phyloP scores from a whole-genome alignment of 164 flowering plant species.

The Taxillus chinensis region DNA sequence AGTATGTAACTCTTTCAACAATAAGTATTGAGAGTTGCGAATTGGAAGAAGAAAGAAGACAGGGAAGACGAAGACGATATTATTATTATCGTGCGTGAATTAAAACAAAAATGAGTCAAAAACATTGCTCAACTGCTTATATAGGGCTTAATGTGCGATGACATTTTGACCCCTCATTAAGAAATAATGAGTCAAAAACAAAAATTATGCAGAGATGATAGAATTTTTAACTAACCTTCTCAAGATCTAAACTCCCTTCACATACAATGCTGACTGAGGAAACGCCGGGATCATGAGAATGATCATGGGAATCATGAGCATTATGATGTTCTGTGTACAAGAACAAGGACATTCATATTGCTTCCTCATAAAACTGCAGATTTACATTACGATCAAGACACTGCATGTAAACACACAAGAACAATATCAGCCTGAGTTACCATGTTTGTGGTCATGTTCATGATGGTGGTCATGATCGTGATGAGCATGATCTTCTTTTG shows the following conservation, averaged over 20 bases:
- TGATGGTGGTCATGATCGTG: slow-evolving; percentile 34
- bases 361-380: slow-evolving; percentile 1
- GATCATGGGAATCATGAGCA: slow-evolving; percentile 71
- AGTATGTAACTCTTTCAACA: no score
- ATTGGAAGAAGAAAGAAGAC: no score
- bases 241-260: slow-evolving; percentile 91
- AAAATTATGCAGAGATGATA: background rate
- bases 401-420: no score
- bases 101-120: no score
- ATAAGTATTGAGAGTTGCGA: no score
- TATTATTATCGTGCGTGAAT: no score
- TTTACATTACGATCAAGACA: background rate
- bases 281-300: slow-evolving; percentile 94
- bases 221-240: slow-evolving; percentile 46
- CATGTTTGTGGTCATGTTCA: slow-evolving; percentile 48
- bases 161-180: no score
- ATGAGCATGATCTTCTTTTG: slow-evolving; percentile 58
- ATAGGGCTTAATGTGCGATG: no score
- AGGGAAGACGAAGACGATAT: no score
- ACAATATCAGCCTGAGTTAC: slow-evolving; percentile 13
- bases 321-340: slow-evolving; percentile 59
- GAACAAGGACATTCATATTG: slow-evolving; percentile 2
- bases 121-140: no score
- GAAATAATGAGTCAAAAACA: no score
- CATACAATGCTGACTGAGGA: slow-evolving; percentile 96